These are phyloP conservation scores for Naganishia onofrii DNA, from an alignment of 768 basidiomycete genomes.

Conservation along the genomic window DNA sequence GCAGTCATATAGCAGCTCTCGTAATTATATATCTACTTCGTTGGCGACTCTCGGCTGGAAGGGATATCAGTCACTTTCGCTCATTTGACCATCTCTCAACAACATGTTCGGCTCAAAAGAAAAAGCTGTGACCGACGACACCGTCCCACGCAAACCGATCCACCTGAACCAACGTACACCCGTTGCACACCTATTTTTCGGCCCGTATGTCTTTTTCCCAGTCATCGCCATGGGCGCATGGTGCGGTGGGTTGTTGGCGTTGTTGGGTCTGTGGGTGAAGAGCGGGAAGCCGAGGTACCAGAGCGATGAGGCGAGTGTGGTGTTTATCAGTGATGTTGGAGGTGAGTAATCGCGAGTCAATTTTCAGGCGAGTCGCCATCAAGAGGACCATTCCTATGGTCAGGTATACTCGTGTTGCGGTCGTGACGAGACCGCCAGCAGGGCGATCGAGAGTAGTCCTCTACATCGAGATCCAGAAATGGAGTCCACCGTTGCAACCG, in stretches of 20 bases:
- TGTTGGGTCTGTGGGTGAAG: slow-evolving; percentile 46
- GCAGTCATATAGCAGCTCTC: background rate
- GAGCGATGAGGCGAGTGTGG: slow-evolving; percentile 44
- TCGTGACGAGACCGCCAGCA: too few species aligned
- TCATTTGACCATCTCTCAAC: background rate
- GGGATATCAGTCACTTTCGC: too few species aligned
- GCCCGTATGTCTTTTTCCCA: slow-evolving; percentile 36
- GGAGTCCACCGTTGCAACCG: too few species aligned
- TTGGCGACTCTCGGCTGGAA: too few species aligned
- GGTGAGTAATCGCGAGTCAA: slow-evolving; percentile 19
- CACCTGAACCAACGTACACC: slow-evolving; percentile 43
- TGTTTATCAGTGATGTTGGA: slow-evolving; percentile 53
- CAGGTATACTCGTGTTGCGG: too few species aligned
- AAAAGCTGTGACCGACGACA: background rate
- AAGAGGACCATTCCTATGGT: too few species aligned
- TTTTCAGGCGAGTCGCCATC: too few species aligned
- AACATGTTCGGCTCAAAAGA: slow-evolving; percentile 27
- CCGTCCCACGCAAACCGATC: slow-evolving; percentile 29
- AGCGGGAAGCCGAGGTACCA: slow-evolving; percentile 47
- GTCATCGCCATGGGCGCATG: slow-evolving; percentile 36
- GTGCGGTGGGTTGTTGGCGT: slow-evolving; percentile 47
- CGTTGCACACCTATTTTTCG: slow-evolving; percentile 47
- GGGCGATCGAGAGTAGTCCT: too few species aligned
- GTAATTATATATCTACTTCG: too few species aligned
- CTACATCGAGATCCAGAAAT: too few species aligned